Percentiles rank a stretch among this genome's conserved stretches.
Evolutionary conservation across 768 basidiomycete genomes (phyloP).

Genomic region (Boletus vinaceobasis): DNA sequence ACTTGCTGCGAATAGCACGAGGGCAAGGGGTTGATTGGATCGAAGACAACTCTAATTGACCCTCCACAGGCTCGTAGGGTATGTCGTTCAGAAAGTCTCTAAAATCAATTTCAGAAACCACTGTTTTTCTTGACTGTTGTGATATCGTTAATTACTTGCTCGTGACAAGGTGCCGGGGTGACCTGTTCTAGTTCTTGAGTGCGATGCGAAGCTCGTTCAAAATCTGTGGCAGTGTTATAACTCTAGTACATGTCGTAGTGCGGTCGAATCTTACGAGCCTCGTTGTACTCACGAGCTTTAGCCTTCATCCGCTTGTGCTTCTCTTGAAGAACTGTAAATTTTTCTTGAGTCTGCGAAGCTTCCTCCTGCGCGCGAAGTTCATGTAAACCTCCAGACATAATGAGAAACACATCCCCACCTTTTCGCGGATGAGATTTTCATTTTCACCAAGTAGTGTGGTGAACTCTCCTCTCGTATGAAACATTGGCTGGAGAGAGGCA

Average conservation of each 20-base stretch:
- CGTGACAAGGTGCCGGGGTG: background rate
- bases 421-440: constrained; percentile 12
- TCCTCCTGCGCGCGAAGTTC: constrained; percentile 8
- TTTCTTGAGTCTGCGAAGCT: constrained; percentile 4
- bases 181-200: constrained; percentile 23
- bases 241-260: background rate
- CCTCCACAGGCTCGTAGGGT: constrained; percentile 11
- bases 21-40: background rate
- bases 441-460: constrained; percentile 13
- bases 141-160: background rate
- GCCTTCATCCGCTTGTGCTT: constrained; percentile 24
- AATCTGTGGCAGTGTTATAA: constrained; percentile 10
- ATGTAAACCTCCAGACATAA: background rate
- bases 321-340: constrained; percentile 8
- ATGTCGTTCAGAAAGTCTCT: constrained; percentile 1
- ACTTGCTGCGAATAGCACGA: background rate
- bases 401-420: constrained; percentile 2
- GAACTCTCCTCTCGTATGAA: constrained; percentile 9
- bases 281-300: constrained; percentile 9
- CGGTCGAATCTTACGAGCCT: constrained; percentile 15
- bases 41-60: constrained; percentile 10
- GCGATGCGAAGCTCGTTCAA: constrained; percentile 18
- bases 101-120: constrained; percentile 17
- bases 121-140: constrained; percentile 11
- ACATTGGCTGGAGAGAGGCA: constrained; percentile 3